phyloP scores from a whole-genome alignment of 164 flowering plant species.

The Protea cynaroides region DNA sequence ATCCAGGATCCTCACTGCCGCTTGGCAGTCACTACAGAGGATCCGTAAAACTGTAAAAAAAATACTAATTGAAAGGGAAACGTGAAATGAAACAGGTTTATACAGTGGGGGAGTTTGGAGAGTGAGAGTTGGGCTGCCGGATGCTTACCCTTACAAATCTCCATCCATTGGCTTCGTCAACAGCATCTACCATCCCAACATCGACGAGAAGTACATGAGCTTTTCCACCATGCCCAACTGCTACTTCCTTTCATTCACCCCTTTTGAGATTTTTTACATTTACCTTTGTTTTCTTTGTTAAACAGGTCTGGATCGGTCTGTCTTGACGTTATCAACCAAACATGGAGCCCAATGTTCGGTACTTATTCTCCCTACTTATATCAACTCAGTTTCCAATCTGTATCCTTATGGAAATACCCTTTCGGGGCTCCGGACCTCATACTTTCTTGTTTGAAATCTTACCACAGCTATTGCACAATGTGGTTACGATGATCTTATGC shows the following conservation, averaged over 20 bases:
- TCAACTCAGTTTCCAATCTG: too few relatives aligned
- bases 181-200: constrained; percentile 82
- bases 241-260: not conserved
- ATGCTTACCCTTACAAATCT: constrained; percentile 85
- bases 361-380: constrained; percentile 6
- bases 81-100: constrained; percentile 48
- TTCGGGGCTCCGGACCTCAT: too few relatives aligned
- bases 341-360: constrained; percentile 98
- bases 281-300: constrained; percentile 3
- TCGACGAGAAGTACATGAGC: constrained; percentile 76
- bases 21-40: too few relatives aligned
- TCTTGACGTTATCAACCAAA: constrained; percentile 79
- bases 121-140: constrained; percentile 75
- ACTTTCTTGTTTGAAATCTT: too few relatives aligned
- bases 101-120: constrained; percentile 78
- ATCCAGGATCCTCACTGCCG: too few relatives aligned
- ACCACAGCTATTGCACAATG: too few relatives aligned
- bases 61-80: too few relatives aligned
- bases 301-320: constrained; percentile 83
- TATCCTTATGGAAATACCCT: too few relatives aligned
- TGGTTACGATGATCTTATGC: too few relatives aligned
- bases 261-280: too few relatives aligned
- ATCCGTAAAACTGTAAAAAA: too few relatives aligned
- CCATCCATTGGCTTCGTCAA: constrained; percentile 79
- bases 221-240: not conserved